Base-by-base conservation (phyloP, 2,329 filamentous ascomycete genomes). In the Ophiobolus disseminans region DNA sequence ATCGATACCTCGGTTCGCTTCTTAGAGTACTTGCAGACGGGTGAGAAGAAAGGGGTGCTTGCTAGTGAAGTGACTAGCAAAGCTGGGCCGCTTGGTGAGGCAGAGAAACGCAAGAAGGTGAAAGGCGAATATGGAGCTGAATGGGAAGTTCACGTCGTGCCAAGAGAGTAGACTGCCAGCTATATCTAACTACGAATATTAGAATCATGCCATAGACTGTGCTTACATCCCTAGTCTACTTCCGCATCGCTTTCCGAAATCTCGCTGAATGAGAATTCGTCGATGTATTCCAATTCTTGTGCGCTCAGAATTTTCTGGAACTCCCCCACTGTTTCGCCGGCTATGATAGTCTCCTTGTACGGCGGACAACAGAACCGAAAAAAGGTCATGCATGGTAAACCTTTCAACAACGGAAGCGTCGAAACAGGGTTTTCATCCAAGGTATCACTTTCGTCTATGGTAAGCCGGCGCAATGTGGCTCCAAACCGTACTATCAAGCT, bases 1-100 rank as follows among this genome's bases (percentile, higher is more conserved):
- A 83, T 87, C 21, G 75, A 81, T 35, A 73, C 84, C 1, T 79
- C 84, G 0, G 69, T 80, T 37, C 80, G 83, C 34, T 88, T 88
- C 52, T 63, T 87, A 50, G 68, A 75, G 20, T 86, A 78, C 53
- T 41, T 78, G 31, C 62, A 66, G 20, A 62, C 65, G 2, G 65
- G 65, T 5, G 66, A 77, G 45, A 76, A 74, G 56, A 69, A 67
- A 5, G 79, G 80, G 0, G 60, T 87, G 22, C 62, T 87, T 28
- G 71, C 64, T 2, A 79, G 84, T 58, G 74, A 74, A 30, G 79
- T 78, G 3, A 77, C 73, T 14, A 76, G 76, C 53, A 64, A 68
- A 13, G 62, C 65, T 21, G 68, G 55, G 62, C 74, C 63, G 53
- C 65, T 62, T 32, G 73, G 51, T 22, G 60, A 68, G 34, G 45